phyloP scores from a whole-genome alignment of 140 eudicot species.

The Senecio squalidus region DNA sequence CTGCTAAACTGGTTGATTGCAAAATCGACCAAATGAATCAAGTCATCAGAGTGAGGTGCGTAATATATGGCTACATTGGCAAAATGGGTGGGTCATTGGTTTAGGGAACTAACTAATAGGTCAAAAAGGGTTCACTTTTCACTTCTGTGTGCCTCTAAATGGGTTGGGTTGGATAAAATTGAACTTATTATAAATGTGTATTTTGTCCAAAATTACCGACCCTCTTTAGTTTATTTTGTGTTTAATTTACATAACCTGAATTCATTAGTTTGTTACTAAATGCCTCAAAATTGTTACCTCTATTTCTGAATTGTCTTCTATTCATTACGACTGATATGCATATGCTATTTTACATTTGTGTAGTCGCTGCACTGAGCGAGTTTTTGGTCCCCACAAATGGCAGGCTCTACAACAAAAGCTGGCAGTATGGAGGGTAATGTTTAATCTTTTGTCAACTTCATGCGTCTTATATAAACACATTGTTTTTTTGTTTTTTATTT shows the following conservation, averaged over 20 bases:
- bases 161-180: background rate
- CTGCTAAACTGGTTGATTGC: slow-evolving; percentile 69
- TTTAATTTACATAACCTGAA: background rate
- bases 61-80: background rate
- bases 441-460: background rate
- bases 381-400: slow-evolving; percentile 79
- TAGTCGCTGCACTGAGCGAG: slow-evolving; percentile 72
- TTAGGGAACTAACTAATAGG: background rate
- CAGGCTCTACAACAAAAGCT: slow-evolving; percentile 61
- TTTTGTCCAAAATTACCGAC: too few relatives aligned
- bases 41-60: slow-evolving; percentile 68
- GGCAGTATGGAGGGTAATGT: slow-evolving; percentile 82
- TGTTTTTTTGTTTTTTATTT: background rate
- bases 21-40: slow-evolving; percentile 91
- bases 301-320: background rate
- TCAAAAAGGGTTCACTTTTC: too few relatives aligned
- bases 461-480: background rate
- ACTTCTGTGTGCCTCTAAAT: too few relatives aligned
- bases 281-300: background rate
- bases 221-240: too few relatives aligned
- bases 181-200: too few relatives aligned
- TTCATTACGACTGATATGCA: background rate
- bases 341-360: slow-evolving; percentile 1
- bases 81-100: background rate
- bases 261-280: too few relatives aligned